phyloP scores from a whole-genome alignment of 768 basidiomycete genomes.

The Boletus sensibilis region DNA sequence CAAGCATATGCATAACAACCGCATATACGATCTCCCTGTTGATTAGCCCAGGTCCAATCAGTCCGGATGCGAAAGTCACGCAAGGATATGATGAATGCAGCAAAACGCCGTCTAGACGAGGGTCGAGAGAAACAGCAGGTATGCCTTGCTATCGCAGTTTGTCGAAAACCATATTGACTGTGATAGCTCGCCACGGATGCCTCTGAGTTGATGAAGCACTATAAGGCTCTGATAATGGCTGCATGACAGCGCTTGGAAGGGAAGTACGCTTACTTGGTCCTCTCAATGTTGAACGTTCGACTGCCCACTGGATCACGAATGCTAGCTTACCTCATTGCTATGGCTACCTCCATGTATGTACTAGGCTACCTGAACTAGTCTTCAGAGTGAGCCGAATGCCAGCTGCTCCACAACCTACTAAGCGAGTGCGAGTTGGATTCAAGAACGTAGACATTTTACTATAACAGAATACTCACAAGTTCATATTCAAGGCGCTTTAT shows the following conservation, averaged over 20 bases:
- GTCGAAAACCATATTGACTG: background rate
- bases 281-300: background rate
- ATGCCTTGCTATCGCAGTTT: background rate
- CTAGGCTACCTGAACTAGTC: background rate
- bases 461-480: conserved; percentile 40
- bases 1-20: background rate
- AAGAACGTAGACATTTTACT: background rate
- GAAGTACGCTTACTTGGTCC: conserved; percentile 5
- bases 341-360: background rate
- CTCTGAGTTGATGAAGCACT: conserved; percentile 40
- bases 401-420: conserved; percentile 16
- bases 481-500: conserved; percentile 43
- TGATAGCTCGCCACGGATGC: conserved; percentile 39
- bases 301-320: background rate
- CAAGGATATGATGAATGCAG: conserved; percentile 32
- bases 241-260: conserved; percentile 13
- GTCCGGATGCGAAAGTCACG: conserved; percentile 35
- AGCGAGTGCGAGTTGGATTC: conserved; percentile 5
- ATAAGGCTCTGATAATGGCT: conserved; percentile 37
- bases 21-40: conserved; percentile 3
- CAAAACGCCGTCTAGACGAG: conserved; percentile 36
- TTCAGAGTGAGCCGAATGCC: background rate
- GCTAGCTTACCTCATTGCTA: background rate
- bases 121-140: conserved; percentile 41
- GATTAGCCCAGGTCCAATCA: conserved; percentile 34